Evolutionary conservation across 2,329 filamentous ascomycete species (phyloP), one percentile per base, ranked within the genome.

Genomic region (Gyromitra esculenta): DNA sequence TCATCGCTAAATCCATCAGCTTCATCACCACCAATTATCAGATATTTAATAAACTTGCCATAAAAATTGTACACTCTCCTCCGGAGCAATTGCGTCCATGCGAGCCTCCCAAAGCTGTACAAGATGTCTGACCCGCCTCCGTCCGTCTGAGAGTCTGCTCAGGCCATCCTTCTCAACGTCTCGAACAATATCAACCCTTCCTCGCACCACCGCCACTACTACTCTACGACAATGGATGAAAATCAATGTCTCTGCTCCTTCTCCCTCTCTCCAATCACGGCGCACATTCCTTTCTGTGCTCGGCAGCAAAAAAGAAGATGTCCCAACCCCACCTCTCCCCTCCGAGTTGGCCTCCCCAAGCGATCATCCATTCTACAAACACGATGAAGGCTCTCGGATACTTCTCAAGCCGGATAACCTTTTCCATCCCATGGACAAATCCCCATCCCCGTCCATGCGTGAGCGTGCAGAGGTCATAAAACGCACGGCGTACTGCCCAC

Each of bases 401-500:
- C 83, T 89, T 62, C 87, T 97, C 35, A 86, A 86, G 78, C 87
- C 90, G 65, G 90, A 96, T 84, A 91, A 97, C 82, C 90, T 99
- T 73, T 99, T 98, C 86, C 95, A 99, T 84, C 90, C 93, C 8
- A 97, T 96, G 83, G 92, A 93, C 45, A 87, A 91, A 79, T 99
- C 96, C 13, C 96, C 96, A 7, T 92, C 95, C 54, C 91, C 93
- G 50, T 91, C 92, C 77, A 97, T 99, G 79, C 90, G 95, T 81
- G 89, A 90, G 81, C 91, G 96, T 80, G 96, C 95, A 37, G 92
- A 92, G 8, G 96, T 93, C 82, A 98, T 98, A 85, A 92, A 91
- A 82, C 92, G 96, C 82, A 93, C 97, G 86, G 95, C 95, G 13
- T 92, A 93, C 84, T 99, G 96, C 82, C 93, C 96, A 35, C 96